Evolutionary conservation across 148 eudicot species (phyloP), one percentile per base, ranked within the genome.

Genomic region (Rhododendron williamsianum): DNA sequence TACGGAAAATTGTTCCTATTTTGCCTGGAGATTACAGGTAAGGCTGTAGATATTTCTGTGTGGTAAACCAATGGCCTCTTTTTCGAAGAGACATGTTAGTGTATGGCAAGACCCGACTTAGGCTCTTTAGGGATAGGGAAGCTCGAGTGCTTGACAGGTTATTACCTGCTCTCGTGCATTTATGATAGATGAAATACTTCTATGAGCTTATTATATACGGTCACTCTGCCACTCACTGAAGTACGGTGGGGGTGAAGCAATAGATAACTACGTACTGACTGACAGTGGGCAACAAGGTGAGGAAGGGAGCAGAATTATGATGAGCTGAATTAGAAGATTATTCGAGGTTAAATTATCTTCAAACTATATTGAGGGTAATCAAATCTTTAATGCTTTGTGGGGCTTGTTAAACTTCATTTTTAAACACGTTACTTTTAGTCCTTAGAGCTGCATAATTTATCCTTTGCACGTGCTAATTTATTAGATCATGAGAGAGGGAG

Each of bases 1-100:
- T 95, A 83, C 93, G 99, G 83, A 97, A 95, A 90, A 89, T 97
- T 81, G 88, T 97, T 83, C 99, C 99, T 72, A 97, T 97, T 89
- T 49, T 97, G 83, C 99, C 98, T 78, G 99, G 98, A 77, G 98
- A 97, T 88, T 97, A 95, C 89, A 95, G 98, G 99, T 94, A 90
- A 49, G 81, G 9, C 72, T 82, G 36, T 46, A 18, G 0, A 60
- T 77, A 63, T 0, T 9, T 84, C 33, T 10, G 30, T 23, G 11
- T 54, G 45, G 25, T 0, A 54, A 81, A 30, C 23, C 10, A 19
- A 30, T 27, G 25, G 35, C 56, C 58, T 78, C 30, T 9, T 78
- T 48, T n/a, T 23, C 3, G 0, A 78, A 78, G 36, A 13, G 81
- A 27, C 36, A 48, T 48, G 36, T 52, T 3, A 16, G 65, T 80